Evolutionary conservation across 768 basidiomycete genomes (phyloP), one percentile per base, ranked within the genome.

Genomic region (Hemileccinum rubropunctum): DNA sequence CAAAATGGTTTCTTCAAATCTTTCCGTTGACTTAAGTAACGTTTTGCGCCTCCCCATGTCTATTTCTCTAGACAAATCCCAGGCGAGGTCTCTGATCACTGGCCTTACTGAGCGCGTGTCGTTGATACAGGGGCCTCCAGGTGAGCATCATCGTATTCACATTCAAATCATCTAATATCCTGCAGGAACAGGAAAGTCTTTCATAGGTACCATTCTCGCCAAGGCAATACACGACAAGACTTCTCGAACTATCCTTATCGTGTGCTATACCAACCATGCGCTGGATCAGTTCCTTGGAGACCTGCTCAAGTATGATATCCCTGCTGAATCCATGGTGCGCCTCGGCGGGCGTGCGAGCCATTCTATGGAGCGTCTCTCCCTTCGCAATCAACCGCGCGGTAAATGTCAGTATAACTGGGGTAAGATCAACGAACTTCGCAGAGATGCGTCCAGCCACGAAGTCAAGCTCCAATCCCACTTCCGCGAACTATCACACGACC

Each of bases 191-290:
- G 85, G 86, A 1, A 88, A 87, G 56, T 85, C 83, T 0, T 86
- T 86, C 57, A 80, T 87, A 37, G 85, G 86, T 0, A 78, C 81
- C 1, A 67, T 87, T 1, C 65, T 86, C 1, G 81, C 82, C 0
- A 87, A 85, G 48, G 65, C 74, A 3, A 62, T 86, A 10, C 76
- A 85, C 39, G 75, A 79, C 15, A 57, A 62, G 43, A 77, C 77
- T 0, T 5, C 51, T 0, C 65, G 71, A 34, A 78, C 64, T 0
- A 83, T 87, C 17, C 75, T 87, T 7, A 80, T 87, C 14, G 79
- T 84, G 27, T 86, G 84, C 57, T 86, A 79, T 49, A 88, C 84
- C 1, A 88, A 88, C 48, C 86, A 88, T 49, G 86, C 86, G 0
- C 73, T 88, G 0, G 86, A 87, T 58, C 80, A 86, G 50, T 82